Evolutionary conservation across 345 rosid species (phyloP).

Genomic region (Lenwebbia sp.): DNA sequence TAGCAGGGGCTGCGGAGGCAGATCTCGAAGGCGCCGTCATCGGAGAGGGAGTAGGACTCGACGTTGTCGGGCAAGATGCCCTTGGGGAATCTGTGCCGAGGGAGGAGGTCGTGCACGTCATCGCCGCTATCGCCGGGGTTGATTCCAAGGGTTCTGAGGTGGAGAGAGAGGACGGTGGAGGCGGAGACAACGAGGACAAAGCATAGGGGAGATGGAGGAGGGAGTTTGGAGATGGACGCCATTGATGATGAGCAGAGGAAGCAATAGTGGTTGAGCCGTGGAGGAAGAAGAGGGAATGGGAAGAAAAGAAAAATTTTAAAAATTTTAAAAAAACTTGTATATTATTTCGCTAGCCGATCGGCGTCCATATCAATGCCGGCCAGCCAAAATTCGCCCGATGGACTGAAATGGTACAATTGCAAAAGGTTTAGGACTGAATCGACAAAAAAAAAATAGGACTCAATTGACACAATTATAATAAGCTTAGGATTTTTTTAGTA

Average conservation of each 20-base stretch:
- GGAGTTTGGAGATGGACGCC: background rate
- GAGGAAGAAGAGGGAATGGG: too few relatives aligned
- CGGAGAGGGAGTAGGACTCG: conserved; percentile 37
- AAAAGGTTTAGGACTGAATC: too few relatives aligned
- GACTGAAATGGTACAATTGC: too few relatives aligned
- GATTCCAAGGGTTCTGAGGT: background rate
- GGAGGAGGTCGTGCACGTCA: conserved; percentile 68
- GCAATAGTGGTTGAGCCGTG: background rate
- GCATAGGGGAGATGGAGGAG: too few relatives aligned
- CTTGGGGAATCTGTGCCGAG: conserved; percentile 46
- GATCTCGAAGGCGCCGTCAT: conserved; percentile 43
- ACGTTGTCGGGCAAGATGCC: conserved; percentile 60
- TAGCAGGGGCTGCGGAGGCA: conserved; percentile 29
- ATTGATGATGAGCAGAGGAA: background rate
- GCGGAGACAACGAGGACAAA: background rate
- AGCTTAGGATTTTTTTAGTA: too few relatives aligned
- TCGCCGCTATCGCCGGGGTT: background rate
- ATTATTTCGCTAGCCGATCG: too few relatives aligned
- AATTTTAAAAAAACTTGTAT: too few relatives aligned
- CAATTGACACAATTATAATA: too few relatives aligned
- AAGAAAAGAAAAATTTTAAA: too few relatives aligned
- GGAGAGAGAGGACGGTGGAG: conserved; percentile 9
- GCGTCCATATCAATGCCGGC: too few relatives aligned
- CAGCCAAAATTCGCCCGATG: too few relatives aligned
- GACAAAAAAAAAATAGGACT: too few relatives aligned